These are phyloP conservation scores for Phytophthora pluvialis DNA, from an alignment of 352 stramenopile species.

Conservation along the genomic window DNA sequence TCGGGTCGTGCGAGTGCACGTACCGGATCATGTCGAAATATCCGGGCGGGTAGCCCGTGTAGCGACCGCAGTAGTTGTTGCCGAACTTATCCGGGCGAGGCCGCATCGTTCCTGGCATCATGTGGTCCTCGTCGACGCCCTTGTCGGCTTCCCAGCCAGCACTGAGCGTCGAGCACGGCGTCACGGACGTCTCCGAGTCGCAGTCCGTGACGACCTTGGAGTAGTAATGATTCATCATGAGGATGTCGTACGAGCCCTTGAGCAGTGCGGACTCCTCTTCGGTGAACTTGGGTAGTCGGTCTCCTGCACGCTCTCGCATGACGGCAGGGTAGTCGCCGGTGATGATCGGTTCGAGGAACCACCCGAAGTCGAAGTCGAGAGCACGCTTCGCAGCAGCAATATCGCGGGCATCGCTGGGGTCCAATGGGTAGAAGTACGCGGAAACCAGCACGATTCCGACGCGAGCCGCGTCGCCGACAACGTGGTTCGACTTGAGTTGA, in stretches of 20 bases:
- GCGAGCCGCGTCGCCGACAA: slow-evolving; percentile 27
- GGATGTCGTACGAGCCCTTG: slow-evolving; percentile 87
- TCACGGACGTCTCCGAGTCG: slow-evolving; percentile 32
- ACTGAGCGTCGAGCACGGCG: slow-evolving; percentile 37
- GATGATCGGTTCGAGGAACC: too few relatives aligned
- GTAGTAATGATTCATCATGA: slow-evolving; percentile 95
- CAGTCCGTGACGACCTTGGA: slow-evolving; percentile 54
- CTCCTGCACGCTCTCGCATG: too few relatives aligned
- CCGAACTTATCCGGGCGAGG: slow-evolving; percentile 21
- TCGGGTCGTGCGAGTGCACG: slow-evolving; percentile 48
- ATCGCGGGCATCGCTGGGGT: too few relatives aligned
- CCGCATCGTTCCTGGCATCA: slow-evolving; percentile 34
- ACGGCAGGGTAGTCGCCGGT: too few relatives aligned
- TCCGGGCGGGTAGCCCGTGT: slow-evolving; percentile 54
- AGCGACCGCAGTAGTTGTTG: slow-evolving; percentile 43
- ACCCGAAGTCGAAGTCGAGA: too few relatives aligned
- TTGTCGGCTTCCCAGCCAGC: slow-evolving; percentile 50
- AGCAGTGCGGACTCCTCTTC: slow-evolving; percentile 70
- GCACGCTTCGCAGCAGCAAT: too few relatives aligned
- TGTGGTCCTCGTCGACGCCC: slow-evolving; percentile 51
- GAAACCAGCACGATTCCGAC: too few relatives aligned
- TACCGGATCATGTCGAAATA: slow-evolving; percentile 59
- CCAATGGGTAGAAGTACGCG: too few relatives aligned
- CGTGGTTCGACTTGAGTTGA: slow-evolving; percentile 14
- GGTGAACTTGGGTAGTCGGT: too few relatives aligned